Evolutionary conservation across 1,284 basidiomycete genomes (phyloP).

Genomic region (Boletus smithii): DNA sequence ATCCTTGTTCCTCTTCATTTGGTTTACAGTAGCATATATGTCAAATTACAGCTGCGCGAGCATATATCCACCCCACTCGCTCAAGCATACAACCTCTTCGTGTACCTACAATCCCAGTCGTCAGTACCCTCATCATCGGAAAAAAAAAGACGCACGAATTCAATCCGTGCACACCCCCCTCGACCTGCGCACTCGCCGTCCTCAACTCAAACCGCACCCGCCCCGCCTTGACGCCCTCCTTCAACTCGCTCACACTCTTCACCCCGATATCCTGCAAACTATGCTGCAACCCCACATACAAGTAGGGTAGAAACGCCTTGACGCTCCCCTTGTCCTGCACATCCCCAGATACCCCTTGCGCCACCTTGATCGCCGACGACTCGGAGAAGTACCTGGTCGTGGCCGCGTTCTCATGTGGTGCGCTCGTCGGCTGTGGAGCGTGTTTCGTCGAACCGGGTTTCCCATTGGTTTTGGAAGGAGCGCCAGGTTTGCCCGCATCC

Average conservation of each 20-base stretch:
- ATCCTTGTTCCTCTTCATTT: too few species aligned
- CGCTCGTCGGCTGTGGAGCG: slow-evolving; percentile 44
- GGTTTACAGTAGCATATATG: too few species aligned
- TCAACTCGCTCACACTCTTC: slow-evolving; percentile 60
- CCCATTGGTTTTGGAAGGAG: slow-evolving; percentile 28
- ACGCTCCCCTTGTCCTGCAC: slow-evolving; percentile 97
- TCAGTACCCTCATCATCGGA: background rate
- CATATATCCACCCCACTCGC: too few species aligned
- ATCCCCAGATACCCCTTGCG: slow-evolving; percentile 95
- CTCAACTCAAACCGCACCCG: slow-evolving; percentile 89
- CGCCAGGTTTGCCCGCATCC: slow-evolving; percentile 72
- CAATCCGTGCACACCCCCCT: slow-evolving; percentile 93
- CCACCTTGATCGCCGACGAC: slow-evolving; percentile 92
- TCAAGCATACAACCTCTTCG: slow-evolving; percentile 36
- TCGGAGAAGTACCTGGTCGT: slow-evolving; percentile 98
- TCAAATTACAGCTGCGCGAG: too few species aligned
- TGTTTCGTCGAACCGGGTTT: slow-evolving; percentile 45
- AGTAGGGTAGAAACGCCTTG: slow-evolving; percentile 88
- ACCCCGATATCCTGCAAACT: slow-evolving; percentile 95
- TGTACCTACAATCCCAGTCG: slow-evolving; percentile 25
- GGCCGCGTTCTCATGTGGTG: slow-evolving; percentile 87
- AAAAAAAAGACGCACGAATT: slow-evolving; percentile 62
- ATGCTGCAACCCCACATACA: slow-evolving; percentile 92
- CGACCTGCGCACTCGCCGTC: slow-evolving; percentile 93
- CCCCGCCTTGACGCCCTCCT: slow-evolving; percentile 60